phyloP scores from a whole-genome alignment of 208 protist genomes.

The Crithidia sp. region DNA sequence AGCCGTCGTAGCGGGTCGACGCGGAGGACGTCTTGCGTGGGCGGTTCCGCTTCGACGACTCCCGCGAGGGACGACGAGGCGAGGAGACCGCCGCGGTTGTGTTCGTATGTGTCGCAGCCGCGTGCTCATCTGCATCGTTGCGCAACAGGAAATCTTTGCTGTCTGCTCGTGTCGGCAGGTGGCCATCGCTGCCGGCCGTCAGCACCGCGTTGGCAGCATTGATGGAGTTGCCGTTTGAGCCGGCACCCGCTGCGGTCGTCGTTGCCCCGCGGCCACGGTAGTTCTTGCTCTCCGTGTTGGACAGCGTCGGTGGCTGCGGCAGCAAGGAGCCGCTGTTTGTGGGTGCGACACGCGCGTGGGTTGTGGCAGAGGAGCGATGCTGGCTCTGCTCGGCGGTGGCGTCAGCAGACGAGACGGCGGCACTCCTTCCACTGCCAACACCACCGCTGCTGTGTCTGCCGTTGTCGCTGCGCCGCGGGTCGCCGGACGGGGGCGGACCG shows the following conservation, averaged over 20 bases:
- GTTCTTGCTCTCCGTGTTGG: conserved; percentile 10
- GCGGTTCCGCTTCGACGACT: conserved; percentile 4
- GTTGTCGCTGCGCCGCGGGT: conserved; percentile 9
- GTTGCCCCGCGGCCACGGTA: conserved; percentile 1
- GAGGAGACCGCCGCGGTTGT: not conserved
- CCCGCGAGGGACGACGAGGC: conserved; percentile 4
- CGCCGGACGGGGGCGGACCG: not conserved
- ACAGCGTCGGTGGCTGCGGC: conserved; percentile 21
- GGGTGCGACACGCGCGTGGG: no score
- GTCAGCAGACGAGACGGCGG: not conserved
- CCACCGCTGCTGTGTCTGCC: not conserved
- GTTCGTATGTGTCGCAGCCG: not conserved
- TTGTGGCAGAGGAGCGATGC: no score
- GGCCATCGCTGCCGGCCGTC: conserved; percentile 5
- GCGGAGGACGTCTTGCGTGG: not conserved
- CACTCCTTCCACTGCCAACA: not conserved
- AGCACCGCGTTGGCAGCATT: conserved; percentile 7
- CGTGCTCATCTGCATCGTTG: not conserved
- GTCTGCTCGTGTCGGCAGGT: conserved; percentile 22
- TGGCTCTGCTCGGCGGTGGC: not conserved
- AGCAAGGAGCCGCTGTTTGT: conserved; percentile 8
- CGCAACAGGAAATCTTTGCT: conserved; percentile 31
- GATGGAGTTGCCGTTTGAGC: conserved; percentile 1
- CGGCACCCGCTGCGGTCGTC: not conserved
- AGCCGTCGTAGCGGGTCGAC: conserved; percentile 6